Conservation (phyloP, 306 rosid species). For the Glycyrrhiza uralensis region DNA sequence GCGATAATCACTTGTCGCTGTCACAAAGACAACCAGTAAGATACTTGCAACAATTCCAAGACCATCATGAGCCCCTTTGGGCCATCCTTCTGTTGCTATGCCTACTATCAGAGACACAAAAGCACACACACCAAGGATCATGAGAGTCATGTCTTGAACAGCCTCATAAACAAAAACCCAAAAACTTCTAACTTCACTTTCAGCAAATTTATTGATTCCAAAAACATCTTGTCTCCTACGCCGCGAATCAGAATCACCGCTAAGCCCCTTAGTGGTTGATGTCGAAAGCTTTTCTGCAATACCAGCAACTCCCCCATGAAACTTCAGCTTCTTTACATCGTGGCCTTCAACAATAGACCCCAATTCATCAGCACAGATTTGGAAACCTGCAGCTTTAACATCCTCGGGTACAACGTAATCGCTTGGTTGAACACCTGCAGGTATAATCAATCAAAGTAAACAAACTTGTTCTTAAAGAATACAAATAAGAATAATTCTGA, state of each 20-base stretch:
- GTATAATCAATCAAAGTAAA: conserved; percentile 12
- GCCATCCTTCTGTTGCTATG: conserved; percentile 85
- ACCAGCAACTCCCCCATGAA: conserved; percentile 73
- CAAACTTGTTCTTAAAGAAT: not conserved
- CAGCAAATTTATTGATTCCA: conserved; percentile 78
- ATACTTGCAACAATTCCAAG: conserved; percentile 93
- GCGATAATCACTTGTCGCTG: conserved; percentile 88
- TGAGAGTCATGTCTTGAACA: conserved; percentile 91
- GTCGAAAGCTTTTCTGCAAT: conserved; percentile 68
- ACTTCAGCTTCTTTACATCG: conserved; percentile 70
- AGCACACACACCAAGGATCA: conserved; percentile 89
- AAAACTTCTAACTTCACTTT: conserved; percentile 67
- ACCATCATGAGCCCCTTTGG: conserved; percentile 94
- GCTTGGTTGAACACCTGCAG: conserved; percentile 67
- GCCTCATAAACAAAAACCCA: conserved; percentile 86
- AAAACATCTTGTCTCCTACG: conserved; percentile 48
- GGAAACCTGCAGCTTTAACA: conserved; percentile 75
- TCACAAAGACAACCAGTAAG: conserved; percentile 81
- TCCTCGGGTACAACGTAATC: conserved; percentile 70
- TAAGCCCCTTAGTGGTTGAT: conserved; percentile 55
- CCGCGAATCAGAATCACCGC: conserved; percentile 36
- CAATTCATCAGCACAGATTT: conserved; percentile 78
- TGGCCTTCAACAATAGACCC: conserved; percentile 85
- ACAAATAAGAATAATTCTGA: not conserved
- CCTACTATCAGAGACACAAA: conserved; percentile 77